These are phyloP conservation scores for Sarocladiaceae sp. DNA, from an alignment of 2,329 filamentous ascomycete species.

Conservation along the genomic window DNA sequence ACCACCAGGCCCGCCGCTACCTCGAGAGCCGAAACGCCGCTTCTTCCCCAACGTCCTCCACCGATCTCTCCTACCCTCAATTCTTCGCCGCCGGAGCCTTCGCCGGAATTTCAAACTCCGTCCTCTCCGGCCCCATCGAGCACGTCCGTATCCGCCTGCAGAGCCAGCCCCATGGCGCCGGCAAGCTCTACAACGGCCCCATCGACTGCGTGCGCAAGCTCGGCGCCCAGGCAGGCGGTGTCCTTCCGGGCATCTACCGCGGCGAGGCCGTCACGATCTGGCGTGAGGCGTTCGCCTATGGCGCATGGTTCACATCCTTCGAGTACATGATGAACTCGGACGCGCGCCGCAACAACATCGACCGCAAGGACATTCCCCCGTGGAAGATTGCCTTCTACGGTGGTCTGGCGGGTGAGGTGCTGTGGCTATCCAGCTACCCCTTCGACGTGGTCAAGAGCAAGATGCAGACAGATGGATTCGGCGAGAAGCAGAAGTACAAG, in stretches of 20 bases:
- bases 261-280: constrained; percentile 79
- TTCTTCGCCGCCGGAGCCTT: constrained; percentile 91
- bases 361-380: constrained; percentile 70
- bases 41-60: constrained; percentile 31
- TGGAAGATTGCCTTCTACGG: constrained; percentile 90
- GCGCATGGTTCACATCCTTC: constrained; percentile 89
- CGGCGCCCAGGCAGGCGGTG: constrained; percentile 48
- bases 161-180: constrained; percentile 85
- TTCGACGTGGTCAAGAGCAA: constrained; percentile 98
- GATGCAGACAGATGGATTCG: constrained; percentile 97
- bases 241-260: constrained; percentile 73
- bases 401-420: constrained; percentile 83
- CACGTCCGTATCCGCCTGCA: constrained; percentile 94
- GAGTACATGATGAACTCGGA: constrained; percentile 96
- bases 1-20: constrained; percentile 82
- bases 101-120: constrained; percentile 83
- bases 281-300: constrained; percentile 91
- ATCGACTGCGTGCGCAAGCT: constrained; percentile 88
- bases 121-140: constrained; percentile 87
- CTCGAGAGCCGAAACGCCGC: constrained; percentile 71
- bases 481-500: constrained; percentile 61
- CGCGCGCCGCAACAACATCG: constrained; percentile 67
- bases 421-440: constrained; percentile 92
- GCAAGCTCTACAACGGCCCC: constrained; percentile 73
- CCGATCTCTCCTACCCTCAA: constrained; percentile 67